Conservation (phyloP, 495 filamentous ascomycete species). For the Cercophora samala region DNA sequence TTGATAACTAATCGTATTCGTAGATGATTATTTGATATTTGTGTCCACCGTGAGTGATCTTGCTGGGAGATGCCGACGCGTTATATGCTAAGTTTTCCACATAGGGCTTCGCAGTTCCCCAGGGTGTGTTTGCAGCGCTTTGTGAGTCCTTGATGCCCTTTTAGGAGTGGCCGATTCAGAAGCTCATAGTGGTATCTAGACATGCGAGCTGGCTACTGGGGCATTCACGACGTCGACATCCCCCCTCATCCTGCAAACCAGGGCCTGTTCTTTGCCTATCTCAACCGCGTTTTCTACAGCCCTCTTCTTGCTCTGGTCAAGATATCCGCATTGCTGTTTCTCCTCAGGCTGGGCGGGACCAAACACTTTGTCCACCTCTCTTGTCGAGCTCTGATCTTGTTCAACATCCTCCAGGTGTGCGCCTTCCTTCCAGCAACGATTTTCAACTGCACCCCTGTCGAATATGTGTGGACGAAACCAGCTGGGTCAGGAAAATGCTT, state of each 20-base stretch:
- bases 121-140: constrained; percentile 35
- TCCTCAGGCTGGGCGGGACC: constrained; percentile 46
- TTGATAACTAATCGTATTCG: not conserved
- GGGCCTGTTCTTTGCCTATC: constrained; percentile 43
- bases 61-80: not conserved
- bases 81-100: not conserved
- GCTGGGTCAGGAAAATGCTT: constrained; percentile 42
- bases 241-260: constrained; percentile 35
- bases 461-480: constrained; percentile 38
- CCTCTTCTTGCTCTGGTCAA: constrained; percentile 59
- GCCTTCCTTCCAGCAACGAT: constrained; percentile 52
- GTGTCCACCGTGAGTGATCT: constrained; percentile 32
- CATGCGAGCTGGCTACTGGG: constrained; percentile 45
- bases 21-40: constrained; percentile 43
- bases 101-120: constrained; percentile 33
- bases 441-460: constrained; percentile 52
- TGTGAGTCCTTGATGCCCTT: constrained; percentile 25
- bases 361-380: constrained; percentile 40
- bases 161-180: not conserved
- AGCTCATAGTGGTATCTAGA: constrained; percentile 4
- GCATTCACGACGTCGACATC: constrained; percentile 46
- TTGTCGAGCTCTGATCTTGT: constrained; percentile 42
- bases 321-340: constrained; percentile 53
- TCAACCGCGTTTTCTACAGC: constrained; percentile 57
- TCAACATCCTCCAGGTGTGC: constrained; percentile 49